Evolutionary conservation across 257 asterid genomes (phyloP), one percentile per base, ranked within the genome.

Genomic region (Plantago major): DNA sequence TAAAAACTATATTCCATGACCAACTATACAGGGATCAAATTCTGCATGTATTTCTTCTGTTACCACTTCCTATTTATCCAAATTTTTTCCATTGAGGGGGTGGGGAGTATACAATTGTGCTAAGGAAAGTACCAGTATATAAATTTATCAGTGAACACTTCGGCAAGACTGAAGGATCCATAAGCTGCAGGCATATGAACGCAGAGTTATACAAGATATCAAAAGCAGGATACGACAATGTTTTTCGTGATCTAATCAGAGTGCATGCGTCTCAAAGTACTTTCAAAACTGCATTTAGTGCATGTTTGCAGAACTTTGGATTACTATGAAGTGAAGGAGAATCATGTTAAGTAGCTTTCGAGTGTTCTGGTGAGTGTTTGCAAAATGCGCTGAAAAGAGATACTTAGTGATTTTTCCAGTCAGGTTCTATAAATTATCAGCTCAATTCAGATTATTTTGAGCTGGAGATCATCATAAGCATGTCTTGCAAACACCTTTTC

Each of bases 141-240:
- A 72, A 84, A 68, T 72, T 83, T 93, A 74, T 85, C 97, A 6
- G 96, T 85, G 84, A 87, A 78, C 67, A 74, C 26, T 79, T 93
- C 99, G 18, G 76, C 87, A 68, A 87, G 63, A 48, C 79, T 89
- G 64, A 93, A 93, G 62, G 95, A 83, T 59, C 99, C 99, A 89
- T 83, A 93, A 62, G 94, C 99, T 89, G 97, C 94, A 83, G 75
- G 65, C 54, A 70, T 13, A 55, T 14, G 48, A 59, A 12, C 37
- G 59, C 45, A 12, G 26, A 14, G 42, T 55, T 26, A 28, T 9
- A 42, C 46, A 19, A 45, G 40, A 59, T 42, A 62, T n/a, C 69
- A 73, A 17, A 14, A 67, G 37, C 54, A 70, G 65, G 61, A 69
- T 22, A 67, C 59, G 57, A 66, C 18, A 19, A 53, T 47, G 67